Evolutionary conservation across 2,329 filamentous ascomycete genomes (phyloP), one percentile per base, ranked within the genome.

Genomic region (Beauveria sp.): DNA sequence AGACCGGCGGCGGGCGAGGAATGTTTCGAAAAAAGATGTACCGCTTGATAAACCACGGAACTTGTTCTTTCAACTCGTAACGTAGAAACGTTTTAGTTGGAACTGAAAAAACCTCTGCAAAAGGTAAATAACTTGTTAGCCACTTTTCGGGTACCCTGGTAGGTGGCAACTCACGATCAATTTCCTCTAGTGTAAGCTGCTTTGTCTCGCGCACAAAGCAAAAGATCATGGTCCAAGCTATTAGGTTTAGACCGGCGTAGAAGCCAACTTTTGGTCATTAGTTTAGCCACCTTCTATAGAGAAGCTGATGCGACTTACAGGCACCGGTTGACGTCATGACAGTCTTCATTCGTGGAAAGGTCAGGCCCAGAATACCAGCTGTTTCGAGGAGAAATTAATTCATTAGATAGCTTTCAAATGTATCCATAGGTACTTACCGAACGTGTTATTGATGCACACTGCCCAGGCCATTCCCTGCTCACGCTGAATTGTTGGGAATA

Each of bases 381-480:
- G 18, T 34, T 50, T 20, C 5, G 3, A 30, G 1, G 7, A 28
- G 16, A 1, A 12, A 43, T 22, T 10, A 12, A 20, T 49, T 26
- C 14, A 22, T 10, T n/a, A 3, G 3, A 3, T 8, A 16, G n/a
- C 2, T 3, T 30, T 3, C 1, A 9, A 18, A 18, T 5, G 47
- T 20, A 6, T 6, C 6, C 7, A 9, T 45, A 24, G 16, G 6
- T 3, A 49, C 66, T 64, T 28, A 68, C 67, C 67, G 56, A 68
- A 69, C 1, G 65, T 67, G 59, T 70, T 70, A 62, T 71, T 69
- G 46, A 67, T 70, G 57, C 65, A 67, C 3, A 88, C 85, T 9
- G 84, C 82, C 73, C 82, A 87, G 0, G 79, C 80, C 86, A 89
- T 88, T 53, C 86, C 86, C 38, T 87, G 78, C 68, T 88, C 86